Evolutionary conservation across 2,329 filamentous ascomycete species (phyloP).

Genomic region (Ophiobolus disseminans): DNA sequence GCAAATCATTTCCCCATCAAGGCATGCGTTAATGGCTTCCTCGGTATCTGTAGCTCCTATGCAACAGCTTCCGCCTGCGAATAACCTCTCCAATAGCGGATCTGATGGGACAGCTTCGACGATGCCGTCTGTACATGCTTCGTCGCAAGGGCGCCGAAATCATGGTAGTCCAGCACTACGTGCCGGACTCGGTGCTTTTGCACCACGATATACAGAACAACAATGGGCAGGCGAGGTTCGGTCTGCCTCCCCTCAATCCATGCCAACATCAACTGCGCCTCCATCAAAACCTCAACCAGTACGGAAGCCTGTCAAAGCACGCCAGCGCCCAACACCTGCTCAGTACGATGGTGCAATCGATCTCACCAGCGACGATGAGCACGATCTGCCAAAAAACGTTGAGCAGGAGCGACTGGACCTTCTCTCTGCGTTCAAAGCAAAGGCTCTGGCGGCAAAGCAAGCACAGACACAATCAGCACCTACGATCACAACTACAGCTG

Average conservation of each 20-base stretch:
- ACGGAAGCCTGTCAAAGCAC: background rate
- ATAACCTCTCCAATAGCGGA: too few species aligned
- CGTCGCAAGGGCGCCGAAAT: background rate
- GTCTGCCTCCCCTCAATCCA: slow-evolving; percentile 2
- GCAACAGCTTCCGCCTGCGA: too few species aligned
- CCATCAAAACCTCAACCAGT: background rate
- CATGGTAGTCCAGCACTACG: background rate
- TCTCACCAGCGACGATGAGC: slow-evolving; percentile 25
- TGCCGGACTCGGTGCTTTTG: background rate
- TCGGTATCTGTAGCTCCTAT: too few species aligned
- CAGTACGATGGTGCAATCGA: slow-evolving; percentile 18
- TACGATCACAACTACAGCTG: too few species aligned
- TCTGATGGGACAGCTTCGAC: too few species aligned
- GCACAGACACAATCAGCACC: background rate
- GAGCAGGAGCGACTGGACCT: slow-evolving; percentile 20
- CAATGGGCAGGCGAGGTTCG: slow-evolving; percentile 7
- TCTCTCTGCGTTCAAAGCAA: slow-evolving; percentile 18
- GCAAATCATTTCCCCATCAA: too few species aligned
- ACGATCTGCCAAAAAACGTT: too few species aligned
- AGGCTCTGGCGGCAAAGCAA: slow-evolving; percentile 1
- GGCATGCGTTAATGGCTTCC: too few species aligned
- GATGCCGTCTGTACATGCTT: background rate
- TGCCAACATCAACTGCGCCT: background rate
- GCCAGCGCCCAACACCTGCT: background rate
- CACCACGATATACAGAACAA: background rate